Evolutionary conservation across 352 stramenopile species (phyloP).

Genomic region (Phytophthora cactorum): DNA sequence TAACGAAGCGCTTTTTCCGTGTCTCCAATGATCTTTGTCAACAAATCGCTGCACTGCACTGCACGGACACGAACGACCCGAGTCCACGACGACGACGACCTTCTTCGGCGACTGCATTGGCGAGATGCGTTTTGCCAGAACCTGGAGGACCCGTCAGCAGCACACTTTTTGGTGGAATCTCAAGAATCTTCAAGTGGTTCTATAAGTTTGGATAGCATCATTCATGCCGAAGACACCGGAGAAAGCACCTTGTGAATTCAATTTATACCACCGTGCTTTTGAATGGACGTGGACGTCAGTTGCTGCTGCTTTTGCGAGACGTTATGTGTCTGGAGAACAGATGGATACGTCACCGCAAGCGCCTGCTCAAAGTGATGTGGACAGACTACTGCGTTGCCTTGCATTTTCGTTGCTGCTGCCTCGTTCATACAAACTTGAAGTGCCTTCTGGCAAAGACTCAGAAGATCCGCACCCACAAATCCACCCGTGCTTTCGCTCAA

Average conservation of each 20-base stretch:
- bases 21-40: conserved; percentile 92
- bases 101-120: conserved; percentile 65
- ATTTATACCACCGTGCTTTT: conserved; percentile 11
- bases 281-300: conserved; percentile 35
- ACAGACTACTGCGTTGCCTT: conserved; percentile 19
- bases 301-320: conserved; percentile 81
- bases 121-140: conserved; percentile 98
- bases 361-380: conserved; percentile 83
- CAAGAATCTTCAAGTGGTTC: conserved; percentile 98
- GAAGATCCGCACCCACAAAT: conserved; percentile 91
- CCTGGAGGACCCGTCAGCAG: conserved; percentile 98
- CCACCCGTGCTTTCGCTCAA: conserved; percentile 96
- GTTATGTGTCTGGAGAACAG: conserved; percentile 95
- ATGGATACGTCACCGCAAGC: conserved; percentile 93
- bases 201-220: conserved; percentile 94
- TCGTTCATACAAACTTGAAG: conserved; percentile 73
- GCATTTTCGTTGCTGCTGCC: conserved; percentile 1
- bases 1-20: conserved; percentile 90
- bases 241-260: conserved; percentile 35
- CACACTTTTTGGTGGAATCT: conserved; percentile 98
- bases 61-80: conserved; percentile 89
- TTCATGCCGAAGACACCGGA: conserved; percentile 96
- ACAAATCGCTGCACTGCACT: conserved; percentile 89
- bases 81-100: conserved; percentile 61
- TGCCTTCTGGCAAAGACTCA: conserved; percentile 79